A percentile compares a stretch with the other conserved stretches of the same genome.
phyloP scores from a whole-genome alignment of 2,329 filamentous ascomycete genomes.

The Trichophyton rubrum region DNA sequence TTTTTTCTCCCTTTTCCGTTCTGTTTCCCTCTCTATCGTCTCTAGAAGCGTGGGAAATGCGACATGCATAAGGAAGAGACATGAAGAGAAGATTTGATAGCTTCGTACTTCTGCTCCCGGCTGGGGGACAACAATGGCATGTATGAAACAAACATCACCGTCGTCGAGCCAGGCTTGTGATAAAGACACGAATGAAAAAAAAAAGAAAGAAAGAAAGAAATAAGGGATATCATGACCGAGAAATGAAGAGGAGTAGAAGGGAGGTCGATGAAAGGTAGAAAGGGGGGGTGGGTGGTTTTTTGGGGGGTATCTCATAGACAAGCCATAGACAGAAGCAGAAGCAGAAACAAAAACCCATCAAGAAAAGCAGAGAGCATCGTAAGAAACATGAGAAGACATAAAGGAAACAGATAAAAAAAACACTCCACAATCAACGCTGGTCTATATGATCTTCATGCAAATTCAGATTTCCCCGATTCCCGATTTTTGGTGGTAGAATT shows the following conservation, averaged over 20 bases:
- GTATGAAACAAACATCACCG: neutral
- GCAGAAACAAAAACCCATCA: slow-evolving; percentile 1
- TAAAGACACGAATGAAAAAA: neutral
- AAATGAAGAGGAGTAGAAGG: neutral
- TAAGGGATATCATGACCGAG: neutral
- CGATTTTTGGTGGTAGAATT: slow-evolving; percentile 6
- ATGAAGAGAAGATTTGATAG: neutral
- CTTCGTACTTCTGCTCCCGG: neutral
- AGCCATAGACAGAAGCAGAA: slow-evolving; percentile 1
- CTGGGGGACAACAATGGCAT: neutral
- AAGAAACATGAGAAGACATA: neutral
- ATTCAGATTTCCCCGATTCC: slow-evolving; percentile 11
- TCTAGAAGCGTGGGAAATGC: neutral
- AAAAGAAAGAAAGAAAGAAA: neutral
- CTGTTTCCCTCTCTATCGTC: neutral
- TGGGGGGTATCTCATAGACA: slow-evolving; percentile 2
- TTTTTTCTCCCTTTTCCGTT: neutral
- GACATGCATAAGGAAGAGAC: slow-evolving; percentile 1
- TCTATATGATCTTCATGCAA: slow-evolving; percentile 34
- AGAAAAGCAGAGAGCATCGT: neutral
- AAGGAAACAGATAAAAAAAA: slow-evolving; percentile 5
- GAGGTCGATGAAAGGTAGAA: neutral
- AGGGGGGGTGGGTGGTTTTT: neutral
- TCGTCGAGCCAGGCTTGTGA: neutral
- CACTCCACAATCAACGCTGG: slow-evolving; percentile 31